Evolutionary conservation across 495 filamentous ascomycete genomes (phyloP).

Genomic region (Aspergillus bridgeri): DNA sequence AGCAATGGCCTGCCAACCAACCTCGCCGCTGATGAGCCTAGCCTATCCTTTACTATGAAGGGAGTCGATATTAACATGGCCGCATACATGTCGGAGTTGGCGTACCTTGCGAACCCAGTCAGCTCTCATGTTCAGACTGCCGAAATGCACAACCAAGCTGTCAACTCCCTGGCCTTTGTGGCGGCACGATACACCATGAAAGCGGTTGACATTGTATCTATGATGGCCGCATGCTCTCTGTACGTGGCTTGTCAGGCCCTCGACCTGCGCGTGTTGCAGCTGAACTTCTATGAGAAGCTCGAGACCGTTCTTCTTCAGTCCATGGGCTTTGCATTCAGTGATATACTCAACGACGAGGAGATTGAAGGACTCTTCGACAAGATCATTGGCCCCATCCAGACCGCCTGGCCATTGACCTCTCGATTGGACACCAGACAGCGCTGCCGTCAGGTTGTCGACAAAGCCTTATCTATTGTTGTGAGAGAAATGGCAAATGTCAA

Average conservation of each 20-base stretch:
- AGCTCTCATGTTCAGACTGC: slow-evolving; percentile 53
- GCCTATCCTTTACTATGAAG: slow-evolving; percentile 55
- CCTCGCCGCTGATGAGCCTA: slow-evolving; percentile 55
- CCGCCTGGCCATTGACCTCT: neutral
- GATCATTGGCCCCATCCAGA: neutral
- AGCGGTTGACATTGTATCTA: slow-evolving; percentile 52
- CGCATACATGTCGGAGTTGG: slow-evolving; percentile 57
- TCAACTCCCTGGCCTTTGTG: slow-evolving; percentile 58
- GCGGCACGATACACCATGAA: slow-evolving; percentile 54
- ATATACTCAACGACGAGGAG: neutral
- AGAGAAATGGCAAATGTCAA: slow-evolving; percentile 9
- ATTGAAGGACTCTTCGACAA: neutral
- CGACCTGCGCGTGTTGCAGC: slow-evolving; percentile 39
- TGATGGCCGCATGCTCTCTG: slow-evolving; percentile 51
- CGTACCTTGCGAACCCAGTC: slow-evolving; percentile 51
- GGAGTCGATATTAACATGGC: slow-evolving; percentile 63
- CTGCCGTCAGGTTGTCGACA: neutral
- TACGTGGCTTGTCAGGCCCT: slow-evolving; percentile 48
- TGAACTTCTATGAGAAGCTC: slow-evolving; percentile 5
- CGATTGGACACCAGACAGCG: slow-evolving; percentile 3
- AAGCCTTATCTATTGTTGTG: neutral
- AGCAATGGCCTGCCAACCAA: slow-evolving; percentile 61
- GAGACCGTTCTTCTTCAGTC: neutral
- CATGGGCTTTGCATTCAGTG: neutral
- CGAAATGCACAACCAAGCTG: slow-evolving; percentile 57